A percentile compares a stretch with the other conserved stretches of the same genome.
Evolutionary conservation across 352 stramenopile genomes (phyloP).

Genomic region (Bremia lactucae): DNA sequence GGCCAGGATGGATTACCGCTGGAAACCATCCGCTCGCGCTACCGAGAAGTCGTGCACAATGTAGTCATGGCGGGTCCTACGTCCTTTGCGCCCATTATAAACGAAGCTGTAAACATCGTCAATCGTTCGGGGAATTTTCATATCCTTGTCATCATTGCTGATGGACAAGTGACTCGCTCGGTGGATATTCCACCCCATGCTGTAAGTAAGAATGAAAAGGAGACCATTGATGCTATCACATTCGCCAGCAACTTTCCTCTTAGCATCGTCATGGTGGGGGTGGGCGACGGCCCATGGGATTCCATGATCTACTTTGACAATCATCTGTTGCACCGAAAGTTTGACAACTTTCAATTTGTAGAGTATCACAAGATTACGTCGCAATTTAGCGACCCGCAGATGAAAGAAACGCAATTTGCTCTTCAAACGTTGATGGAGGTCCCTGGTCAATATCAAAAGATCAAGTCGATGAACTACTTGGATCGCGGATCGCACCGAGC

Average conservation of each 20-base stretch:
- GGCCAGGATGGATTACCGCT: conserved; percentile 39
- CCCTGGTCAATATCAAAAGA: conserved; percentile 67
- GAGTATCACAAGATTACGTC: conserved; percentile 67
- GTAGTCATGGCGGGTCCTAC: conserved; percentile 76
- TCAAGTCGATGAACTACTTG: conserved; percentile 64
- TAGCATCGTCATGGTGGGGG: conserved; percentile 73
- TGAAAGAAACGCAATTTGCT: conserved; percentile 61
- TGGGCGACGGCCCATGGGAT: conserved; percentile 75
- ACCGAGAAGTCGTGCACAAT: conserved; percentile 57
- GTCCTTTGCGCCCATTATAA: conserved; percentile 81
- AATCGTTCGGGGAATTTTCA: conserved; percentile 71
- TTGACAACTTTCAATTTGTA: conserved; percentile 86
- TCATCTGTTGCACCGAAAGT: conserved; percentile 62
- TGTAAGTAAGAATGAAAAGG: conserved; percentile 78
- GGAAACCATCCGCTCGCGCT: conserved; percentile 54
- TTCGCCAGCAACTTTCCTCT: conserved; percentile 71
- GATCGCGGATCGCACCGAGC: conserved; percentile 35
- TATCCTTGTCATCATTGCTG: conserved; percentile 83
- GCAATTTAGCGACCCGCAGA: conserved; percentile 31
- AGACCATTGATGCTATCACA: conserved; percentile 80
- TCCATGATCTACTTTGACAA: conserved; percentile 76
- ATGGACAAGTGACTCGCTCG: conserved; percentile 78
- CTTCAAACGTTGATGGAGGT: conserved; percentile 81
- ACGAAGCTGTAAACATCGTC: conserved; percentile 70
- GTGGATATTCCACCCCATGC: conserved; percentile 64